A percentile compares a stretch with the other conserved stretches of the same genome.
These are phyloP conservation scores for Staphylotrichum longicolle DNA, from an alignment of 495 filamentous ascomycete genomes.

Conservation along the genomic window DNA sequence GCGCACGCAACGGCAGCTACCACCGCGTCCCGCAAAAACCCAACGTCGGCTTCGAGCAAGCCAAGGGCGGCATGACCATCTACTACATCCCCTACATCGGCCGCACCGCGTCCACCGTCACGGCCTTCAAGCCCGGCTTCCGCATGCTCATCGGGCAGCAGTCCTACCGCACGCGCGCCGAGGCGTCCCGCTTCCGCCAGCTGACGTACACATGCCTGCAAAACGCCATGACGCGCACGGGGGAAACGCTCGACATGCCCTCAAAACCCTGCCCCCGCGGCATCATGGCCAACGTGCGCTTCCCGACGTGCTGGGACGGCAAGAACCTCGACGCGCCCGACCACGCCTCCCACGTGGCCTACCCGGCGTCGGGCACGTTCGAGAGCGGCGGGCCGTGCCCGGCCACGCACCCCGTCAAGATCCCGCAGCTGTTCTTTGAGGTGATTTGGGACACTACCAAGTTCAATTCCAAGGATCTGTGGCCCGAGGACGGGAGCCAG, in stretches of 20 bases:
- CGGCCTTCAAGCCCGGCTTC: constrained; percentile 39
- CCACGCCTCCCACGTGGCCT: constrained; percentile 37
- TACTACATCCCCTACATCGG: background rate
- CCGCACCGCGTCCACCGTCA: constrained; percentile 25
- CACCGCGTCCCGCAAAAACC: background rate
- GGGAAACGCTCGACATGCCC: constrained; percentile 27
- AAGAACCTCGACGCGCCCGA: constrained; percentile 35
- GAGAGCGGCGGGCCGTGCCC: constrained; percentile 24
- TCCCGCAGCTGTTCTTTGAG: constrained; percentile 38
- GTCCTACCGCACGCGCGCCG: constrained; percentile 11
- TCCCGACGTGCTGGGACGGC: constrained; percentile 35
- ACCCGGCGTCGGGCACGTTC: constrained; percentile 27
- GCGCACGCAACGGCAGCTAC: background rate
- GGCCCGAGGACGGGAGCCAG: constrained; percentile 43
- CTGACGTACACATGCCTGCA: constrained; percentile 28
- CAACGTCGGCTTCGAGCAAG: background rate
- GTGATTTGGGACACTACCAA: constrained; percentile 32
- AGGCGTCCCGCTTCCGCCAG: background rate
- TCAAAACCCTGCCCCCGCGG: constrained; percentile 37
- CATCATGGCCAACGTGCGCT: constrained; percentile 25
- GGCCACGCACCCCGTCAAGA: constrained; percentile 29
- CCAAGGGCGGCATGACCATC: constrained; percentile 3
- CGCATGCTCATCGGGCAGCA: constrained; percentile 30
- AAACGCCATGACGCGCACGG: no score
- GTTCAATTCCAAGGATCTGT: constrained; percentile 38